A percentile compares a stretch with the other conserved stretches of the same genome.
Conservation (phyloP, 768 basidiomycete species). For the Suillus weaverae region DNA sequence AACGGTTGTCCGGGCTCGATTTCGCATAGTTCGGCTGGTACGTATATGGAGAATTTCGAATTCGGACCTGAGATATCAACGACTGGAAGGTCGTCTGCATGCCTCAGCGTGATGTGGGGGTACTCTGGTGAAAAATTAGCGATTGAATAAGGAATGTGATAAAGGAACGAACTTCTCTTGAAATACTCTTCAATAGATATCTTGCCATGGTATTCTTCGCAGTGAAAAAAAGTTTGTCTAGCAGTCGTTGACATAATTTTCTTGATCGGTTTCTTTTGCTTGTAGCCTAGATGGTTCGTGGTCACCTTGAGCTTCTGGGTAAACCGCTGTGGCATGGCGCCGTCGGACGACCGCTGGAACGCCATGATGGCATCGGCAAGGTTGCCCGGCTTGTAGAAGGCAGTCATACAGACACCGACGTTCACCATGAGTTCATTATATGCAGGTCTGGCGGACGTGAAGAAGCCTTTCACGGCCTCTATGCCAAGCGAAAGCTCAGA, state of each 20-base stretch:
- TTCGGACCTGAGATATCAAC: slow-evolving; percentile 50
- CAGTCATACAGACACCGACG: slow-evolving; percentile 53
- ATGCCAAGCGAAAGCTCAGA: slow-evolving; percentile 37
- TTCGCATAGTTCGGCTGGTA: slow-evolving; percentile 73
- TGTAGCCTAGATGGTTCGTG: slow-evolving; percentile 56
- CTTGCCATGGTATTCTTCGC: slow-evolving; percentile 52
- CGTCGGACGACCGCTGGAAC: slow-evolving; percentile 44
- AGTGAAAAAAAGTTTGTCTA: slow-evolving; percentile 50
- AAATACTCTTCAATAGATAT: slow-evolving; percentile 69
- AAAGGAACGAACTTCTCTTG: slow-evolving; percentile 46
- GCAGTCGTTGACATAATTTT: slow-evolving; percentile 42
- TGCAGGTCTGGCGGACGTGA: slow-evolving; percentile 49
- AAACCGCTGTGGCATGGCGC: slow-evolving; percentile 48
- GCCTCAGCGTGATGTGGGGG: slow-evolving; percentile 43
- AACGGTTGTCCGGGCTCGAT: slow-evolving; percentile 61
- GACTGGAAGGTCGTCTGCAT: slow-evolving; percentile 51
- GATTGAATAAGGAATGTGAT: slow-evolving; percentile 5
- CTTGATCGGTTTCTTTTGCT: slow-evolving; percentile 47
- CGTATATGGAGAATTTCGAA: slow-evolving; percentile 33
- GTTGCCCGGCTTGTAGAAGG: slow-evolving; percentile 59
- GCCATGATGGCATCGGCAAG: slow-evolving; percentile 56
- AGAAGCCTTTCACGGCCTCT: slow-evolving; percentile 49
- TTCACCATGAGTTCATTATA: slow-evolving; percentile 54
- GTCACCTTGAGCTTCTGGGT: slow-evolving; percentile 56
- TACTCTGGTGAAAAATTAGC: slow-evolving; percentile 48